Evolutionary conservation across 1,139 yeast species (phyloP).

Genomic region (Saccharomyces hybrid): DNA sequence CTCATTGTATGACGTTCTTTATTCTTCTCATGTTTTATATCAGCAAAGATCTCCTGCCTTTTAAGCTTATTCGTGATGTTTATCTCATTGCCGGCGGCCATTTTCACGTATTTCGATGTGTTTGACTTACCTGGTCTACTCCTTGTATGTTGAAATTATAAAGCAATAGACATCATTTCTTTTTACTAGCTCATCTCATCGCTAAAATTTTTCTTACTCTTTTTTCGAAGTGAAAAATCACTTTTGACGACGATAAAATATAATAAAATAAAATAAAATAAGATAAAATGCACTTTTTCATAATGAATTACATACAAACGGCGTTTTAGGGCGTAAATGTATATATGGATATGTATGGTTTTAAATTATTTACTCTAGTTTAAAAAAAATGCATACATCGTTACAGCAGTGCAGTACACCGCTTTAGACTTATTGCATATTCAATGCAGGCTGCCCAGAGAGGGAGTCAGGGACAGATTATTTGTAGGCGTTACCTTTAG

Average conservation of each 20-base stretch:
- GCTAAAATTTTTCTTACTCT: background rate
- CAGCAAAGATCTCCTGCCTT: conserved; percentile 72
- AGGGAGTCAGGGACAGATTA: background rate
- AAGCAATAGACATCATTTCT: no score
- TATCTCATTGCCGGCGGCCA: conserved; percentile 17
- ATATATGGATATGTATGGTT: background rate
- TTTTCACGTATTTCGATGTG: conserved; percentile 4
- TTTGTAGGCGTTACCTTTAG: conserved; percentile 3
- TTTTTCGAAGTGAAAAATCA: background rate
- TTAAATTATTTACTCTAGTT: no score
- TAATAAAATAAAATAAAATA: no score
- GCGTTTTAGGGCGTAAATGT: background rate
- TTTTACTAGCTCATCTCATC: conserved; percentile 4
- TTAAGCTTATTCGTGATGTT: conserved; percentile 64
- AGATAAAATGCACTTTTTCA: background rate
- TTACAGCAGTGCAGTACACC: no score
- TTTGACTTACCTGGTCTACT: background rate
- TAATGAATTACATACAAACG: no score
- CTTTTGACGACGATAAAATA: background rate
- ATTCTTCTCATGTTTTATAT: conserved; percentile 64
- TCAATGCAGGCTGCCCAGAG: background rate
- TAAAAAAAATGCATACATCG: background rate
- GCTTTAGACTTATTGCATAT: no score
- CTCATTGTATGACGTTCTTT: conserved; percentile 72
- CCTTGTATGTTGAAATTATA: no score